Percentiles rank a stretch among this genome's conserved stretches.
These are phyloP conservation scores for Quercus agrifolia DNA, from an alignment of 306 rosid species.

Conservation along the genomic window DNA sequence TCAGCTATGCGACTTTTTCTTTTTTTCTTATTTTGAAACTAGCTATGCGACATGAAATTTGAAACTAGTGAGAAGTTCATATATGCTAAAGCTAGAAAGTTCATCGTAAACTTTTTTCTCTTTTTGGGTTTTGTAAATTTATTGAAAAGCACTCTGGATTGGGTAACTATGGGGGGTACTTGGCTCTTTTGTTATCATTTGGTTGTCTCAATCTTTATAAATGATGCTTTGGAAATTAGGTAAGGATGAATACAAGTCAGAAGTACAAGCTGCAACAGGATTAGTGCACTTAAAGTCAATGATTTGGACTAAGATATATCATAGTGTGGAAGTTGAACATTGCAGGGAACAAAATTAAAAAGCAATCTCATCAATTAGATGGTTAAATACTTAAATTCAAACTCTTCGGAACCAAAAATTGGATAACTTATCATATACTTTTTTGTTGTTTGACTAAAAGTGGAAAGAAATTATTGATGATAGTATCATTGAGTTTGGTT, in stretches of 20 bases:
- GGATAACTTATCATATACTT: background rate
- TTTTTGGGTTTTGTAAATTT: background rate
- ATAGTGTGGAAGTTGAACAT: background rate
- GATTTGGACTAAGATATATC: background rate
- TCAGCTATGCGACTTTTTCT: too few relatives aligned
- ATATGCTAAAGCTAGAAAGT: background rate
- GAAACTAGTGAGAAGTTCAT: background rate
- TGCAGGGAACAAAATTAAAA: background rate
- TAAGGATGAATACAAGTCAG: background rate
- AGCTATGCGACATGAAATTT: background rate
- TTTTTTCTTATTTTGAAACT: too few relatives aligned
- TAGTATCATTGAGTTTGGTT: background rate
- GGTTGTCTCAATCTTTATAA: background rate
- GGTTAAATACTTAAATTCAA: background rate
- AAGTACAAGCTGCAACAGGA: background rate
- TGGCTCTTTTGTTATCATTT: background rate
- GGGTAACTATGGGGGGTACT: background rate
- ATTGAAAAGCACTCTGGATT: background rate
- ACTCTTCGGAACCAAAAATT: background rate
- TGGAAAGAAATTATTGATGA: background rate
- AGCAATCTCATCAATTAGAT: background rate
- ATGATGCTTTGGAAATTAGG: background rate
- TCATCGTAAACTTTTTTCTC: background rate
- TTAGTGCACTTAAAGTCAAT: background rate
- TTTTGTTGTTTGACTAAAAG: background rate